Evolutionary conservation across 345 rosid genomes (phyloP).

Genomic region (Arabis alpina): DNA sequence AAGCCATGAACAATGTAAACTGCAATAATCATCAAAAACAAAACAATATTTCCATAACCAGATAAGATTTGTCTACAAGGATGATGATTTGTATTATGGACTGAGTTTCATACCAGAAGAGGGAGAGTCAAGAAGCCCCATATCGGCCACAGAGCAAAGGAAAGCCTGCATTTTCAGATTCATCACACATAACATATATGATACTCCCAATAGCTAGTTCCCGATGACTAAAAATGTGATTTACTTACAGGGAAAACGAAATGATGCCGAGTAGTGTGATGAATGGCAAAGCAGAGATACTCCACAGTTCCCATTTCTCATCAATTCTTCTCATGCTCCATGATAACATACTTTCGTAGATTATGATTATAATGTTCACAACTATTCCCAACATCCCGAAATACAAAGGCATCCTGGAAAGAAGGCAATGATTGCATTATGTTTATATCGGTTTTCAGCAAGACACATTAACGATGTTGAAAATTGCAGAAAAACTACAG

Average conservation of each 20-base stretch:
- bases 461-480: constrained; percentile 8
- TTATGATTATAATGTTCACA: constrained; percentile 67
- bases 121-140: constrained; percentile 97
- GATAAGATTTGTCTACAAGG: constrained; percentile 4
- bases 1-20: constrained; percentile 96
- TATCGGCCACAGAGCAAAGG: constrained; percentile 89
- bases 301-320: constrained; percentile 86
- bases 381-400: constrained; percentile 73
- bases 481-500: neutral
- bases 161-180: constrained; percentile 55
- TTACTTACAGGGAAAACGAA: constrained; percentile 86
- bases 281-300: constrained; percentile 78
- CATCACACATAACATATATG: constrained; percentile 15
- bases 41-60: constrained; percentile 5
- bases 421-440: neutral
- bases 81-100: neutral
- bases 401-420: constrained; percentile 80
- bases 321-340: constrained; percentile 89
- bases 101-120: constrained; percentile 67
- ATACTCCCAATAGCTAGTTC: constrained; percentile 4
- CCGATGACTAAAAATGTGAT: neutral
- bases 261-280: constrained; percentile 80
- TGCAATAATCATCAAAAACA: constrained; percentile 47
- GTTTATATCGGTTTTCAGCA: constrained; percentile 5
- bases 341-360: constrained; percentile 73